These are phyloP conservation scores for Avena eriantha DNA, from an alignment of 176 grass and related monocot genomes.

Conservation along the genomic window DNA sequence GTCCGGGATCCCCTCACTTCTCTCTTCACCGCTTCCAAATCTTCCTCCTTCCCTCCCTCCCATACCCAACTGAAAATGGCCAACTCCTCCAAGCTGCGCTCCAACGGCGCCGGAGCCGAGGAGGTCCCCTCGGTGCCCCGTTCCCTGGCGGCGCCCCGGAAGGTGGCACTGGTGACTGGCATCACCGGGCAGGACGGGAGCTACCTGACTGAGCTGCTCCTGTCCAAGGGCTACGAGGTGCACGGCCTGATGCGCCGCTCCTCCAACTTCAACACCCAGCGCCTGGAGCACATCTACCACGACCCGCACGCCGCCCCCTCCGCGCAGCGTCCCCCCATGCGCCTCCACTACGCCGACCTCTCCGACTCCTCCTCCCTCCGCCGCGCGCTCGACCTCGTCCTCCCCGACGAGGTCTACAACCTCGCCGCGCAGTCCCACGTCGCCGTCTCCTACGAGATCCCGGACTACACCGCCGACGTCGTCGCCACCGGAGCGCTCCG, in stretches of 20 bases:
- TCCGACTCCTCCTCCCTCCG: slow-evolving; percentile 95
- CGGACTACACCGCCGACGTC: slow-evolving; percentile 94
- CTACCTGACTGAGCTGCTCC: slow-evolving; percentile 90
- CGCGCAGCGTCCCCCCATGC: slow-evolving; percentile 66
- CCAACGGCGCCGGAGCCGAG: slow-evolving; percentile 36
- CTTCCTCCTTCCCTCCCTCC: background rate
- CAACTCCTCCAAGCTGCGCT: slow-evolving; percentile 24
- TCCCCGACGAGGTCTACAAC: slow-evolving; percentile 99
- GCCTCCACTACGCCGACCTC: slow-evolving; percentile 97
- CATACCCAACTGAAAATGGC: slow-evolving; percentile 31
- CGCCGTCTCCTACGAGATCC: slow-evolving; percentile 92
- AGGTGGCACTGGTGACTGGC: slow-evolving; percentile 86
- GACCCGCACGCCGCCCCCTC: slow-evolving; percentile 78
- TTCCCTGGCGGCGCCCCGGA: slow-evolving; percentile 41
- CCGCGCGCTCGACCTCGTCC: slow-evolving; percentile 74
- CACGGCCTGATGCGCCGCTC: slow-evolving; percentile 96
- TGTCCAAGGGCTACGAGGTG: slow-evolving; percentile 91
- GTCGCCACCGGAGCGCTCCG: slow-evolving; percentile 85
- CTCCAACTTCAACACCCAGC: slow-evolving; percentile 97
- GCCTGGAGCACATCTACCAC: slow-evolving; percentile 91
- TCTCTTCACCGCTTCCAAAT: slow-evolving; percentile 16
- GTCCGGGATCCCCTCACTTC: background rate
- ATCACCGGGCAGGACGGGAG: slow-evolving; percentile 98
- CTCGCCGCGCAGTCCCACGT: slow-evolving; percentile 96
- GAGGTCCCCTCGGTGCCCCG: slow-evolving; percentile 23